Percentiles rank a stretch among this genome's conserved stretches.
Evolutionary conservation across 2,329 filamentous ascomycete genomes (phyloP).

Genomic region (Thielaviopsis ethacetica): DNA sequence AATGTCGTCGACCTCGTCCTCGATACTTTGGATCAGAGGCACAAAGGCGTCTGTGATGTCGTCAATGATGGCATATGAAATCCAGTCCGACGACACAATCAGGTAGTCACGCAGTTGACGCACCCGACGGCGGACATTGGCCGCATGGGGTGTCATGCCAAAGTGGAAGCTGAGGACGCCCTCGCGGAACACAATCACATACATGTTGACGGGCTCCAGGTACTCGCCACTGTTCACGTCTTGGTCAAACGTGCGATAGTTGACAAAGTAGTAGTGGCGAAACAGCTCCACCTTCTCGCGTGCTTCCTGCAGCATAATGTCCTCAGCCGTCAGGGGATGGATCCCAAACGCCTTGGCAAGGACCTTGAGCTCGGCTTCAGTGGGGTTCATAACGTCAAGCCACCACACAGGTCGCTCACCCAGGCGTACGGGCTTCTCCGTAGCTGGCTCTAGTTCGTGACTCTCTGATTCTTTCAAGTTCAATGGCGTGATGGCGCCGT

Average conservation of each 20-base stretch:
- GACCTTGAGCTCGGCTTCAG: slow-evolving; percentile 88
- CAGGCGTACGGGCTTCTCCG: slow-evolving; percentile 35
- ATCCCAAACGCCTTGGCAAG: slow-evolving; percentile 88
- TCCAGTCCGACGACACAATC: slow-evolving; percentile 89
- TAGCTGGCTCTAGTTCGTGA: slow-evolving; percentile 1
- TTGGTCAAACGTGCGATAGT: slow-evolving; percentile 95
- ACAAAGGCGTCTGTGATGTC: slow-evolving; percentile 96
- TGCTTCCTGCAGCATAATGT: slow-evolving; percentile 93
- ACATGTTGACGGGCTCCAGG: slow-evolving; percentile 92
- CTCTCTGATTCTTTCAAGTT: neutral
- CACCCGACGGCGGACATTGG: slow-evolving; percentile 86
- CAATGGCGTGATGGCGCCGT: neutral
- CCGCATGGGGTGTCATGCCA: slow-evolving; percentile 85
- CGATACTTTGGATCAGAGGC: slow-evolving; percentile 80
- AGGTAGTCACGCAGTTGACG: slow-evolving; percentile 89
- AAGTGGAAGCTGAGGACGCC: slow-evolving; percentile 95
- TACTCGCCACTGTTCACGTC: slow-evolving; percentile 80
- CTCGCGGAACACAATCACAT: slow-evolving; percentile 90
- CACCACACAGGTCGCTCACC: slow-evolving; percentile 90
- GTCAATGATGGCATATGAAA: slow-evolving; percentile 94
- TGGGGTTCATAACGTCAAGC: slow-evolving; percentile 83
- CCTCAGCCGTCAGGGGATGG: slow-evolving; percentile 85
- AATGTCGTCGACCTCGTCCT: slow-evolving; percentile 93
- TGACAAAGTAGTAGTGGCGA: slow-evolving; percentile 95
- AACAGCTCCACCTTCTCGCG: slow-evolving; percentile 97